Evolutionary conservation across 192 early-diverging fungal genomes (phyloP).

Genomic region (Entomortierella parvispora): DNA sequence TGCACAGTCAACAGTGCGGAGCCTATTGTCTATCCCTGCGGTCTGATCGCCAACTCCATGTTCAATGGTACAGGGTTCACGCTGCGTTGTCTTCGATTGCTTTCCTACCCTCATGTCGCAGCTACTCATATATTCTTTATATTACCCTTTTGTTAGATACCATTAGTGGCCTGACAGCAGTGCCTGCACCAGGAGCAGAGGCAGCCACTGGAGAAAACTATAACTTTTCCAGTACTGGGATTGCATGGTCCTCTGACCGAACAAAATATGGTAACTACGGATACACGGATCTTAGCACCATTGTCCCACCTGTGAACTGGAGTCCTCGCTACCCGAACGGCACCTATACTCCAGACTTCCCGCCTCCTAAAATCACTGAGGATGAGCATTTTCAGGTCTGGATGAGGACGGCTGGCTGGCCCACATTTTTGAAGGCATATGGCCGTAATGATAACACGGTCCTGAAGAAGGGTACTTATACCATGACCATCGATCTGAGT

Average conservation of each 20-base stretch:
- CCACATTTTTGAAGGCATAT: constrained; percentile 94
- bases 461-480: constrained; percentile 75
- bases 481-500: constrained; percentile 77
- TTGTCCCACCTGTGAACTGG: constrained; percentile 91
- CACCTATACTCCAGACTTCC: constrained; percentile 58
- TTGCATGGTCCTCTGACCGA: constrained; percentile 89
- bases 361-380: constrained; percentile 72
- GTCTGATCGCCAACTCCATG: constrained; percentile 96
- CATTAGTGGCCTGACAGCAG: constrained; percentile 12
- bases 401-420: constrained; percentile 95
- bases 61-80: constrained; percentile 76
- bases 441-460: constrained; percentile 72
- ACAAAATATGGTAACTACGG: constrained; percentile 67
- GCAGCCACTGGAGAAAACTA: constrained; percentile 38
- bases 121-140: too few relatives aligned
- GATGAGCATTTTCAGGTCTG: constrained; percentile 93
- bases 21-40: constrained; percentile 89
- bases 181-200: neutral
- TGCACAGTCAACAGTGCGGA: constrained; percentile 74
- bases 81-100: neutral
- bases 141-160: constrained; percentile 22
- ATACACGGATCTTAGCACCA: constrained; percentile 61
- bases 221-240: constrained; percentile 68
- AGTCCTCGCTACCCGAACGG: constrained; percentile 64
- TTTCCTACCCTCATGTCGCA: too few relatives aligned